Evolutionary conservation across 1,284 basidiomycete genomes (phyloP).

Genomic region (Malassezia sympodialis): DNA sequence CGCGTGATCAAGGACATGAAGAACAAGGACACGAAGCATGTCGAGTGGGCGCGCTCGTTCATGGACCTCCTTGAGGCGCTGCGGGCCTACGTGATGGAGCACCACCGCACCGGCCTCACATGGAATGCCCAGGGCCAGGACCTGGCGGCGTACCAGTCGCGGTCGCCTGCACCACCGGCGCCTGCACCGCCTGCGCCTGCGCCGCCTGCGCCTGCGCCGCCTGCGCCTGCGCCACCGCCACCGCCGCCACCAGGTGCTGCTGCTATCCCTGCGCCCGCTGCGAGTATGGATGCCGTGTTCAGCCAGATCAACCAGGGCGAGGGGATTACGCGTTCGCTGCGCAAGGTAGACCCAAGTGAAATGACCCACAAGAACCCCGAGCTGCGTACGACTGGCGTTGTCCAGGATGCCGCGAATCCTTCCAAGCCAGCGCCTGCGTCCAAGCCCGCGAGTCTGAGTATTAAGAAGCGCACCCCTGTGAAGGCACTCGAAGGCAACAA

Average conservation of each 20-base stretch:
- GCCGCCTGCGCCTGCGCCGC: constrained; percentile 52
- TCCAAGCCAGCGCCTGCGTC: constrained; percentile 29
- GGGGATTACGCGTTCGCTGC: constrained; percentile 75
- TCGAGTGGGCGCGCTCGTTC: constrained; percentile 76
- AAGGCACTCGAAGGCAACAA: constrained; percentile 82
- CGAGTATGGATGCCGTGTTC: constrained; percentile 76
- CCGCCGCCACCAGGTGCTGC: constrained; percentile 50
- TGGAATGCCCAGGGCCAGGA: constrained; percentile 64
- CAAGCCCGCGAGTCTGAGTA: constrained; percentile 29
- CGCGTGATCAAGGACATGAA: constrained; percentile 86
- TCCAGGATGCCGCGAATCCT: constrained; percentile 12
- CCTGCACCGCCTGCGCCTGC: constrained; percentile 56
- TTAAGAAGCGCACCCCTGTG: constrained; percentile 76
- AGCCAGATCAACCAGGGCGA: constrained; percentile 82
- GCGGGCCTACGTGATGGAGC: constrained; percentile 72
- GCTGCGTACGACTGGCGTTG: constrained; percentile 54
- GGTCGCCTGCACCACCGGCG: constrained; percentile 50
- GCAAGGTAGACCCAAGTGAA: constrained; percentile 87
- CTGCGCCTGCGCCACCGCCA: constrained; percentile 50
- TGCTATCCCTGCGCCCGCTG: constrained; percentile 49
- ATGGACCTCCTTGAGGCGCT: constrained; percentile 64
- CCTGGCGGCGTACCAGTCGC: constrained; percentile 18
- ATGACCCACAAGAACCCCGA: constrained; percentile 99
- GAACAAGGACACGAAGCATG: constrained; percentile 69
- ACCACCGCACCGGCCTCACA: constrained; percentile 72